Conservation (phyloP, 306 rosid genomes). For the Quercus alba region DNA sequence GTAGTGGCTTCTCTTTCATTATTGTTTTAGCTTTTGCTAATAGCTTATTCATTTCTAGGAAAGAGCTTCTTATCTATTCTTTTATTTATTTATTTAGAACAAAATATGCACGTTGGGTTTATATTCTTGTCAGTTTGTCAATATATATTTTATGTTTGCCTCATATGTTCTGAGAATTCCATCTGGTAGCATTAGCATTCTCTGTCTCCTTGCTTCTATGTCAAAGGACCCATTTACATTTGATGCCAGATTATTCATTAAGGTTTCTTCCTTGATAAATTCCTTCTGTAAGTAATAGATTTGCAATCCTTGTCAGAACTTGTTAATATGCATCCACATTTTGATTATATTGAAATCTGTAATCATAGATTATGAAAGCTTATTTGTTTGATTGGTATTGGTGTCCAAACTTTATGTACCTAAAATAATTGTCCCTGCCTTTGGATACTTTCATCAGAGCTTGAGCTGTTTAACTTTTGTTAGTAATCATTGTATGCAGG, state of each 20-base stretch:
- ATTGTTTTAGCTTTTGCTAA: too few relatives aligned
- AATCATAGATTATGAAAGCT: neutral
- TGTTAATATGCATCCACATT: neutral
- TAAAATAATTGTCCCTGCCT: neutral
- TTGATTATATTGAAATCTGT: neutral
- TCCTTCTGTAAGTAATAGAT: neutral
- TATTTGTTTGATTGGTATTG: neutral
- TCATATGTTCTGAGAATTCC: neutral
- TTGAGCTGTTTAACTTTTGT: slow-evolving; percentile 5
- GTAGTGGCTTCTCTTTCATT: neutral
- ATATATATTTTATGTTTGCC: neutral
- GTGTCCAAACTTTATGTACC: neutral
- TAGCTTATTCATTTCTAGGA: too few relatives aligned
- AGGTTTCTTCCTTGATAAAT: neutral
- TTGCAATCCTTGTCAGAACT: neutral
- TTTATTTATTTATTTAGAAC: neutral
- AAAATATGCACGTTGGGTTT: neutral
- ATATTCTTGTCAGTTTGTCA: neutral
- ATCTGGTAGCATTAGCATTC: neutral
- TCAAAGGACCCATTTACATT: neutral
- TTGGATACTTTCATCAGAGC: neutral
- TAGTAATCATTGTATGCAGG: slow-evolving; percentile 44
- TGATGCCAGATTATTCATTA: neutral
- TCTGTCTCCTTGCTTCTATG: neutral
- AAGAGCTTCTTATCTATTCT: neutral